phyloP scores from a whole-genome alignment of 495 filamentous ascomycete genomes.

The Xanthoparmelia taractica region DNA sequence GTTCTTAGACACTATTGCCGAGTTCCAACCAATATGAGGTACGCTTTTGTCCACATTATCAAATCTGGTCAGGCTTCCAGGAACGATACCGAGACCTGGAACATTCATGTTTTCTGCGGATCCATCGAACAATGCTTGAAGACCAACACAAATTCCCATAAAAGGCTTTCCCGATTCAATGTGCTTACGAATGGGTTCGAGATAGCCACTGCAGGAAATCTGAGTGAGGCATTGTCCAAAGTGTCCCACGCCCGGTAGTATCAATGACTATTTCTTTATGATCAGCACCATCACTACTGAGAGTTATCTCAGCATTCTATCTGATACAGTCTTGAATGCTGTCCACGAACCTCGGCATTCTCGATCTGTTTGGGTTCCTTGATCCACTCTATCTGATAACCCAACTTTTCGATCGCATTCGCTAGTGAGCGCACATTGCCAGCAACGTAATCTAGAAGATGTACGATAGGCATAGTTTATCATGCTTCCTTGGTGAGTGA shows the following conservation, averaged over 20 bases:
- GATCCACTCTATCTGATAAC: conserved; percentile 91
- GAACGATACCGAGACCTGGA: conserved; percentile 66
- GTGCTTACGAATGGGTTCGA: conserved; percentile 69
- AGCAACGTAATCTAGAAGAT: conserved; percentile 79
- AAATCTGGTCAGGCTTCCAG: conserved; percentile 65
- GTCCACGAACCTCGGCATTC: conserved; percentile 63
- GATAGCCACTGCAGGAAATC: conserved; percentile 68
- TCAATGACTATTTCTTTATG: conserved; percentile 41
- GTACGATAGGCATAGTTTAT: conserved; percentile 69
- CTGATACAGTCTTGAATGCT: conserved; percentile 8
- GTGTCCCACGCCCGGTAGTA: conserved; percentile 92
- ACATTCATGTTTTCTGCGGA: conserved; percentile 68
- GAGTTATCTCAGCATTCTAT: not conserved
- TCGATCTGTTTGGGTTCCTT: conserved; percentile 72
- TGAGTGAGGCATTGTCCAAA: conserved; percentile 92
- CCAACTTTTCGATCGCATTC: conserved; percentile 92
- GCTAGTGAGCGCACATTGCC: conserved; percentile 92
- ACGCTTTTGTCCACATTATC: conserved; percentile 73
- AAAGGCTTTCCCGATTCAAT: conserved; percentile 87
- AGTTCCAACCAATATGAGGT: conserved; percentile 98
- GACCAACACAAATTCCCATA: conserved; percentile 93
- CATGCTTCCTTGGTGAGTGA: conserved; percentile 6
- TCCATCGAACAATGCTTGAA: conserved; percentile 81
- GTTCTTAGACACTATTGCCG: conserved; percentile 51
- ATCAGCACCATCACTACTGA: conserved; percentile 12